Evolutionary conservation across 257 asterid genomes (phyloP).

Genomic region (Jaltomata sinuosa): DNA sequence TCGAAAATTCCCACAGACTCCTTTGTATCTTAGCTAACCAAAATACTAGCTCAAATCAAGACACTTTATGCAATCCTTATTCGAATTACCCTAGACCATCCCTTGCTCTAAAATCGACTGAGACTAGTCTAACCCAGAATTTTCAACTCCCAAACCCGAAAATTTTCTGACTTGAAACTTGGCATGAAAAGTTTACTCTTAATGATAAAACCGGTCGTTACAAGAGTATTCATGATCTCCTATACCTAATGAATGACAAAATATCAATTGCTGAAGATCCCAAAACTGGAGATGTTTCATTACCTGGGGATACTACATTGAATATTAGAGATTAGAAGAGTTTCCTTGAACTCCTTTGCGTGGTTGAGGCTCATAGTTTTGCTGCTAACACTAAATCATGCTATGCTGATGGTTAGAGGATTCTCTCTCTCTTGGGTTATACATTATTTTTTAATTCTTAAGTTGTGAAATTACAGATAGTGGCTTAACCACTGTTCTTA

Average conservation of each 20-base stretch:
- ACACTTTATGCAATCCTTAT: no score
- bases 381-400: slow-evolving; percentile 87
- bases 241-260: slow-evolving; percentile 61
- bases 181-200: no score
- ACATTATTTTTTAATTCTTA: background rate
- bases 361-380: slow-evolving; percentile 87
- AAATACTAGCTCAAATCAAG: no score
- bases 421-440: background rate
- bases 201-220: no score
- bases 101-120: no score
- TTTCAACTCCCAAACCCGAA: no score
- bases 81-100: no score
- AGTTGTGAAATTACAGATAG: background rate
- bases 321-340: slow-evolving; percentile 65
- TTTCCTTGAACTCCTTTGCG: slow-evolving; percentile 50
- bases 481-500: background rate
- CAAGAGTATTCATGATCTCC: slow-evolving; percentile 81
- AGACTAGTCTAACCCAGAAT: no score
- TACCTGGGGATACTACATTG: slow-evolving; percentile 67
- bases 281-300: slow-evolving; percentile 73
- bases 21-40: no score
- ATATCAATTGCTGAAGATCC: slow-evolving; percentile 72
- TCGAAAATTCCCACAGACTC: no score
- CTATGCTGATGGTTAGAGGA: slow-evolving; percentile 63
- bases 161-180: no score